phyloP scores from a whole-genome alignment of 176 grass and related monocot species.

The Musa acuminata region DNA sequence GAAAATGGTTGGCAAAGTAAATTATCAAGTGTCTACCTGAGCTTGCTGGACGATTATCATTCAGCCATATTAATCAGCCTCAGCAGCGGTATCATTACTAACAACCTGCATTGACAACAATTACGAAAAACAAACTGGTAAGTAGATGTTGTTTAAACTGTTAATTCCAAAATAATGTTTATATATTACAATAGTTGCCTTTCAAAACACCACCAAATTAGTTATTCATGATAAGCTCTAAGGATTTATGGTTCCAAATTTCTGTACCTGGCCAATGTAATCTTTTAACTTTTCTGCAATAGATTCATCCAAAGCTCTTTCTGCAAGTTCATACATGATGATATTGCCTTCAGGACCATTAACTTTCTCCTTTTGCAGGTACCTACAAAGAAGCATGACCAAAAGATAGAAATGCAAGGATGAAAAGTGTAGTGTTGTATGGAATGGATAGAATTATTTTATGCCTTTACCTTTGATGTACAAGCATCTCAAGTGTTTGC shows the following conservation, averaged over 20 bases:
- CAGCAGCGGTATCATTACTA: background rate
- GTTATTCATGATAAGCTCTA: background rate
- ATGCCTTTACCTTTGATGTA: slow-evolving; percentile 57
- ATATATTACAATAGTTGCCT: background rate
- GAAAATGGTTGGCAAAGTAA: too few species aligned
- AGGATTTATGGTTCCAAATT: background rate
- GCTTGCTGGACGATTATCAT: too few species aligned
- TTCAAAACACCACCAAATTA: background rate
- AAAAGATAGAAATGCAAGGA: slow-evolving; percentile 7
- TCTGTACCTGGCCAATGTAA: slow-evolving; percentile 53
- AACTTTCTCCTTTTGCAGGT: slow-evolving; percentile 81
- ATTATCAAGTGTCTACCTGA: too few species aligned
- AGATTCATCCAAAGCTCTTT: slow-evolving; percentile 77
- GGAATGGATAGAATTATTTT: background rate
- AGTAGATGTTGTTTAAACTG: too few species aligned
- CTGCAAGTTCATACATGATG: slow-evolving; percentile 73
- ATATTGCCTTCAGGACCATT: slow-evolving; percentile 62
- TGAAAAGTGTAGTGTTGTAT: background rate
- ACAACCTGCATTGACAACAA: background rate
- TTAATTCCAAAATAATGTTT: too few species aligned
- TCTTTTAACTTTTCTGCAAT: slow-evolving; percentile 53
- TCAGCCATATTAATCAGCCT: background rate
- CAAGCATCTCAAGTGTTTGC: slow-evolving; percentile 64
- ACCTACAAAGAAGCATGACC: slow-evolving; percentile 33
- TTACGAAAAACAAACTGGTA: background rate